A percentile compares a stretch with the other conserved stretches of the same genome.
These are phyloP conservation scores for Parietaria judaica DNA, from an alignment of 306 rosid species.

Conservation along the genomic window DNA sequence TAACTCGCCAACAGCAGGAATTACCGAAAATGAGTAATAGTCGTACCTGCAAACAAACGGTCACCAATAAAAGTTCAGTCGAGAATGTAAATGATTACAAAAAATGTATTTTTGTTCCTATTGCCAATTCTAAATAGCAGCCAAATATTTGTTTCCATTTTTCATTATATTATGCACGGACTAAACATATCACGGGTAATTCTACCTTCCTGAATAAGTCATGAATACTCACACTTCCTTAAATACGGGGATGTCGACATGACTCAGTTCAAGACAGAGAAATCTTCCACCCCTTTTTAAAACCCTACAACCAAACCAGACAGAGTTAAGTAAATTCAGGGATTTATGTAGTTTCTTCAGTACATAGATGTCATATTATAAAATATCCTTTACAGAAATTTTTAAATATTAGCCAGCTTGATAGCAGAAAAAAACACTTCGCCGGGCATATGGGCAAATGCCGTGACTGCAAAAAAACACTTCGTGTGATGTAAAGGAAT, in stretches of 20 bases:
- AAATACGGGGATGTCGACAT: conserved; percentile 64
- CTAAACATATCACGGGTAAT: background rate
- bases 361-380: conserved; percentile 23
- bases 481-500: background rate
- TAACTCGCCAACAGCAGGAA: conserved; percentile 71
- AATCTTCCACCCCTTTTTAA: conserved; percentile 87
- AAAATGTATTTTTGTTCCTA: background rate
- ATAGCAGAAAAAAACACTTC: background rate
- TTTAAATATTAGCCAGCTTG: too few species aligned
- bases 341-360: conserved; percentile 67
- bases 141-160: too few species aligned
- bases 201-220: conserved; percentile 4
- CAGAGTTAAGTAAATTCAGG: background rate
- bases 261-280: conserved; percentile 95
- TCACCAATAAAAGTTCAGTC: background rate
- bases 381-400: too few species aligned
- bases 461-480: too few species aligned
- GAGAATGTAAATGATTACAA: background rate
- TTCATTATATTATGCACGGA: too few species aligned
- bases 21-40: conserved; percentile 62
- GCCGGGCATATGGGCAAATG: too few species aligned
- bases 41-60: conserved; percentile 50
- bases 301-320: conserved; percentile 42
- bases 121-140: too few species aligned
- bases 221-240: conserved; percentile 72